Evolutionary conservation across 108 stramenopile species (phyloP), one percentile per base, ranked within the genome.

Genomic region (Skeletonema costatum): DNA sequence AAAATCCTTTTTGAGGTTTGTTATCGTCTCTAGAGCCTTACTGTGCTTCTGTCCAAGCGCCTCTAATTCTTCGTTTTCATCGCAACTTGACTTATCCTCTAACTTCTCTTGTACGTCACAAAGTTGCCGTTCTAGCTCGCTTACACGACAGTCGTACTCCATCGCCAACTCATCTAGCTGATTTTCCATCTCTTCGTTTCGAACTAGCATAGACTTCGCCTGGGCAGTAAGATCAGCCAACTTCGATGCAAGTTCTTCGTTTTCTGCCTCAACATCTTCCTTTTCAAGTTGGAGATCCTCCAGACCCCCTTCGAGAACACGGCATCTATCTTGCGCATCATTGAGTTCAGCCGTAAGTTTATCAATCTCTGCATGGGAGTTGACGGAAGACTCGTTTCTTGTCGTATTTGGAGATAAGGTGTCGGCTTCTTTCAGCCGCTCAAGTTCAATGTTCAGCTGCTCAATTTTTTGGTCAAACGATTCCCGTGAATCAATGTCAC

Each of bases 171-270:
- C 71, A 29, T 59, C 59, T 32, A 79, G 21, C 39, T 61, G 65
- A 50, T 65, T 72, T 46, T 79, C 78, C 61, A 79, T 64, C 60
- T 72, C 64, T 63, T 79, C 78, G 38, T 79, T 79, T 30, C 71
- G 60, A 13, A 73, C 29, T 16, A 79, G 71, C 78, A 79, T 79
- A 30, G 51, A 73, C 60, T 79, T 79, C n/a, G 78, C 78, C 67
- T 79, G 78, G 6, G 48, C 41, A 12, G 78, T 79, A n/a, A 71
- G 77, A 32, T 71, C 77, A 58, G 61, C 21, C 16, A 78, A 62
- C 39, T 74, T 74, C 16, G 64, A 35, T 21, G 62, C 68, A 42
- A 77, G 62, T 33, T 64, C 68, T 51, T 73, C 78, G 46, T 79
- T 73, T 66, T 79, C 78, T 36, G 60, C 9, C 53, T 56, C 53